Percentiles rank a stretch among this genome's conserved stretches.
Evolutionary conservation across 306 rosid species (phyloP).

Genomic region (Begonia loranthoides): DNA sequence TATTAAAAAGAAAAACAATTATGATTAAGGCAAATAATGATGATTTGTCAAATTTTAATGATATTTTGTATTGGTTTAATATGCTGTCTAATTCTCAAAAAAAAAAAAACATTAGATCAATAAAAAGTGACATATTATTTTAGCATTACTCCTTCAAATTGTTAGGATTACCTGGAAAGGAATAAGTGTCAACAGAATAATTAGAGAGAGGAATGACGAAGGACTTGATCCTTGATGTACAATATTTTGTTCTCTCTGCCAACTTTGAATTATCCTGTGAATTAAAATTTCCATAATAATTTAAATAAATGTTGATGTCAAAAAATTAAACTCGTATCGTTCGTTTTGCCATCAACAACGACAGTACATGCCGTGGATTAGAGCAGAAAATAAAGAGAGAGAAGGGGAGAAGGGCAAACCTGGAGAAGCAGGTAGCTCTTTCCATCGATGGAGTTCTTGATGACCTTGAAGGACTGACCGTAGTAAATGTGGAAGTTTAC

Average conservation of each 20-base stretch:
- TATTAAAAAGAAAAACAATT: too few species aligned
- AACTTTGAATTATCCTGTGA: slow-evolving; percentile 63
- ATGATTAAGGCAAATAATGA: too few species aligned
- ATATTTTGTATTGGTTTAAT: too few species aligned
- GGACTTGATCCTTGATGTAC: slow-evolving; percentile 90
- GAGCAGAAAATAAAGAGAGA: background rate
- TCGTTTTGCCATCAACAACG: background rate
- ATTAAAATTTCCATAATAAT: background rate
- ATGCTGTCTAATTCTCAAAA: too few species aligned
- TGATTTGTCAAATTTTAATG: too few species aligned
- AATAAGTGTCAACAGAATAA: slow-evolving; percentile 52
- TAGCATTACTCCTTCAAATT: too few species aligned
- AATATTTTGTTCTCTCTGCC: slow-evolving; percentile 72
- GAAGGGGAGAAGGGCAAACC: slow-evolving; percentile 22
- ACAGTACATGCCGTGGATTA: background rate
- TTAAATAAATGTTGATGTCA: too few species aligned
- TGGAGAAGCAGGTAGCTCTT: slow-evolving; percentile 92
- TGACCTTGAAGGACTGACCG: slow-evolving; percentile 87
- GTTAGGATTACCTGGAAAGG: slow-evolving; percentile 51
- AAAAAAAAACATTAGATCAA: too few species aligned
- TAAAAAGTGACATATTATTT: too few species aligned
- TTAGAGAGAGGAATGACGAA: slow-evolving; percentile 69
- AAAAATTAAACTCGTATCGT: background rate
- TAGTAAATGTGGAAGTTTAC: slow-evolving; percentile 63
- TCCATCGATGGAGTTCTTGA: slow-evolving; percentile 73